phyloP scores from a whole-genome alignment of 805 yeast species.

The Peterozyma xylosa region DNA sequence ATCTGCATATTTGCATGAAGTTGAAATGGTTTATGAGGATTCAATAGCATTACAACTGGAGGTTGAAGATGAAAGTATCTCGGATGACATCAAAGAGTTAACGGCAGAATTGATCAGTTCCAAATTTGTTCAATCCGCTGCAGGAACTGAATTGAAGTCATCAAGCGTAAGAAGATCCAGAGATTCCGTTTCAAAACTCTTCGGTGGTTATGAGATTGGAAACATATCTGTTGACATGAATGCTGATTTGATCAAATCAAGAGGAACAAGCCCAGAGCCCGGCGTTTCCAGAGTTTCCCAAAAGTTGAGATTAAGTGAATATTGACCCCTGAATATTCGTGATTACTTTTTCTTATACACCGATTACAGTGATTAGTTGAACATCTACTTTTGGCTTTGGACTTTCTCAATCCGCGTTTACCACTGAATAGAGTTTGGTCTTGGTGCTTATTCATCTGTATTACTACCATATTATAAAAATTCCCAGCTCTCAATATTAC shows the following conservation, averaged over 20 bases:
- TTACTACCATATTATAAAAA: too few species aligned
- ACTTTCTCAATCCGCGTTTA: too few species aligned
- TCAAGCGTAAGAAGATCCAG: conserved; percentile 9
- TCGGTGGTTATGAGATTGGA: conserved; percentile 71
- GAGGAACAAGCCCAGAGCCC: conserved; percentile 56
- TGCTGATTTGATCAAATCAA: conserved; percentile 46
- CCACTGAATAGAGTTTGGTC: too few species aligned
- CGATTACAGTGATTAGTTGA: too few species aligned
- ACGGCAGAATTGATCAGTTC: not conserved
- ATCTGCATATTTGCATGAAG: conserved; percentile 52
- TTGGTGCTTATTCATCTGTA: too few species aligned
- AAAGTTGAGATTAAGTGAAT: conserved; percentile 13
- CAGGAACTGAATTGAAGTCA: conserved; percentile 10
- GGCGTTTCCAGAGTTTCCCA: conserved; percentile 32
- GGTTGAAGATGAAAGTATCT: conserved; percentile 9
- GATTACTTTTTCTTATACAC: too few species aligned
- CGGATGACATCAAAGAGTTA: conserved; percentile 15
- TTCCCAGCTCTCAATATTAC: too few species aligned
- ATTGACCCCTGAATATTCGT: not conserved
- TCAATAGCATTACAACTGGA: conserved; percentile 13
- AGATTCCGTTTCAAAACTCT: conserved; percentile 27
- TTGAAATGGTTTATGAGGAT: conserved; percentile 39
- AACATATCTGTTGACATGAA: conserved; percentile 71
- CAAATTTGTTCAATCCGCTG: conserved; percentile 9
- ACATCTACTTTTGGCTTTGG: too few species aligned